A percentile compares a stretch with the other conserved stretches of the same genome.
Conservation (phyloP, 2,329 filamentous ascomycete species). For the Scopulariopsis brevicaulis region DNA sequence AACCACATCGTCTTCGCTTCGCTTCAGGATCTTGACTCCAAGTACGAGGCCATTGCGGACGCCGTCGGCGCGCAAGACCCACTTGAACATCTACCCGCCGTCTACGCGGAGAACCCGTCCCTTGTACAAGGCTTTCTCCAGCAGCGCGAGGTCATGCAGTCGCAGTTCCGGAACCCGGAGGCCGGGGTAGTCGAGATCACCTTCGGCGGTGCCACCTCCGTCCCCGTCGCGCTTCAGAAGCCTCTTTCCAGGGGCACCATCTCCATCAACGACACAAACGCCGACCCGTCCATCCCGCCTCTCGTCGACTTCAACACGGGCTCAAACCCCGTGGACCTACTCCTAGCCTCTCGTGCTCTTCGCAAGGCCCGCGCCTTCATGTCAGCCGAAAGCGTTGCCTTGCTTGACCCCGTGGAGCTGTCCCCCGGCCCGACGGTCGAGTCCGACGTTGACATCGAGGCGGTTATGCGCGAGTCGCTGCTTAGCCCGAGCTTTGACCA, state of each 20-base stretch:
- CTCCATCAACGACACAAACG: slow-evolving; percentile 11
- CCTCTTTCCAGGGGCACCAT: slow-evolving; percentile 12
- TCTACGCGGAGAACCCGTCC: slow-evolving; percentile 15
- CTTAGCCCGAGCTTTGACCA: slow-evolving; percentile 11
- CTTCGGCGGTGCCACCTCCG: slow-evolving; percentile 16
- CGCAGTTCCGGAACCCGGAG: slow-evolving; percentile 15
- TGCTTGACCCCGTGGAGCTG: slow-evolving; percentile 13
- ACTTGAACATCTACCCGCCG: slow-evolving; percentile 17
- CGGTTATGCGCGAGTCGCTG: slow-evolving; percentile 4
- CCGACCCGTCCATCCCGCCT: slow-evolving; percentile 13
- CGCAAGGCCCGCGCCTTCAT: slow-evolving; percentile 8
- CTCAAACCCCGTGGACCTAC: slow-evolving; percentile 11
- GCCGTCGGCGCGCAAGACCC: slow-evolving; percentile 18
- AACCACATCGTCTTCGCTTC: slow-evolving; percentile 19
- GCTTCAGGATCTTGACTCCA: slow-evolving; percentile 18
- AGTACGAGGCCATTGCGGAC: slow-evolving; percentile 7
- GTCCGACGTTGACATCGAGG: slow-evolving; percentile 10
- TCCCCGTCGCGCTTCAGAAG: slow-evolving; percentile 13
- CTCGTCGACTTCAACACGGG: slow-evolving; percentile 12
- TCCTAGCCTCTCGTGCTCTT: slow-evolving; percentile 7
- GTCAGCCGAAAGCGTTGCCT: slow-evolving; percentile 15
- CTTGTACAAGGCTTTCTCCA: slow-evolving; percentile 24
- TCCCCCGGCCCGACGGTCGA: slow-evolving; percentile 12
- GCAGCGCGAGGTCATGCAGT: slow-evolving; percentile 20
- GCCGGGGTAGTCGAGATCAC: slow-evolving; percentile 18